These are phyloP conservation scores for Apiotrichum mycotoxinovorans DNA, from an alignment of 1,284 basidiomycete species.

Conservation along the genomic window DNA sequence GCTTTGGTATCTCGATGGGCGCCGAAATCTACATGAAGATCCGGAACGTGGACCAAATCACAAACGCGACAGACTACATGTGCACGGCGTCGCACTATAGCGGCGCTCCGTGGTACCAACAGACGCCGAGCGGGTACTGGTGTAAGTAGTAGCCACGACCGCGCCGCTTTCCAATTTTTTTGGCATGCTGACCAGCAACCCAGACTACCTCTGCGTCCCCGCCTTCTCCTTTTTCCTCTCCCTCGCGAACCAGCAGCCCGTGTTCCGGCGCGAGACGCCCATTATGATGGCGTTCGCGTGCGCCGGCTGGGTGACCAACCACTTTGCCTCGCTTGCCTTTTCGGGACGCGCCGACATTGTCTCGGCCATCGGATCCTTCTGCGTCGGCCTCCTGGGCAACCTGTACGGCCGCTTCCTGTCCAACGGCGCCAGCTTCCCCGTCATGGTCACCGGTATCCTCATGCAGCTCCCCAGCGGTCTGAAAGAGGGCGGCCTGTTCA, in stretches of 20 bases:
- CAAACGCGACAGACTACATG: slow-evolving; percentile 60
- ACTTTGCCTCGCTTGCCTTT: slow-evolving; percentile 67
- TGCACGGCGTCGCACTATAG: slow-evolving; percentile 59
- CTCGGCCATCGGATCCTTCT: slow-evolving; percentile 71
- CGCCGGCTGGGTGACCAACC: slow-evolving; percentile 71
- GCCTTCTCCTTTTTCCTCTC: slow-evolving; percentile 70
- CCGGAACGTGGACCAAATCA: slow-evolving; percentile 49
- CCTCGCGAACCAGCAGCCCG: slow-evolving; percentile 71
- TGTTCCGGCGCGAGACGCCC: slow-evolving; percentile 64
- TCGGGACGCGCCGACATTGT: slow-evolving; percentile 67
- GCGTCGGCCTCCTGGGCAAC: slow-evolving; percentile 78
- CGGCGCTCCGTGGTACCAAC: slow-evolving; percentile 52
- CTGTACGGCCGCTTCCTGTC: slow-evolving; percentile 66
- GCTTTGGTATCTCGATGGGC: slow-evolving; percentile 78
- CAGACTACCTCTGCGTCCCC: slow-evolving; percentile 76
- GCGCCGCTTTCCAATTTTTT: too few relatives aligned
- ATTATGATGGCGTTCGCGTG: slow-evolving; percentile 66
- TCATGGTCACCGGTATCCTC: slow-evolving; percentile 64
- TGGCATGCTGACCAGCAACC: too few relatives aligned
- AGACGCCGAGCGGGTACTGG: slow-evolving; percentile 49
- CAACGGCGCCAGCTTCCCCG: slow-evolving; percentile 45
- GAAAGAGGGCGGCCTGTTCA: slow-evolving; percentile 41
- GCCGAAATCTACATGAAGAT: slow-evolving; percentile 64
- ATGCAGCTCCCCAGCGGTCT: slow-evolving; percentile 81
- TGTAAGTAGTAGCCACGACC: too few relatives aligned